Conservation (phyloP, 2,329 filamentous ascomycete genomes). For the Sordariomycetes sp. region DNA sequence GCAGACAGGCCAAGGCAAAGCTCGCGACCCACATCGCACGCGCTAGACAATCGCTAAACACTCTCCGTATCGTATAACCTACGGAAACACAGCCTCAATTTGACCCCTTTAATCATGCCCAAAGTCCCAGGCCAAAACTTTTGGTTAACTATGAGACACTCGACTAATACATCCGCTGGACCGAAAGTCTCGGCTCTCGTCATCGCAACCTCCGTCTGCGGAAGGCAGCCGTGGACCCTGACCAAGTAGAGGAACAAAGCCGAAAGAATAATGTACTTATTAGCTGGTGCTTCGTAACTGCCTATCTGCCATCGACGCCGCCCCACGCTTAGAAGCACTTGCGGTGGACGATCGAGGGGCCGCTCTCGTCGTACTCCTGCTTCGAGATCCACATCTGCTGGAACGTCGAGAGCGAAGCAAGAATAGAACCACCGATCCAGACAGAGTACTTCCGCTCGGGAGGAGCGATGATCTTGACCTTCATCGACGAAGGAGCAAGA, state of each 20-base stretch:
- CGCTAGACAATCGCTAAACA: too few relatives aligned
- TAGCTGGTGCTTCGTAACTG: slow-evolving; percentile 1
- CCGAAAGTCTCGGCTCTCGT: slow-evolving; percentile 22
- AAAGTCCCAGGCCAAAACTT: slow-evolving; percentile 18
- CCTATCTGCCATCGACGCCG: neutral
- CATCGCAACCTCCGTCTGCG: slow-evolving; percentile 21
- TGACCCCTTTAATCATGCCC: neutral
- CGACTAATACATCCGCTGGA: slow-evolving; percentile 33
- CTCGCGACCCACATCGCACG: too few relatives aligned
- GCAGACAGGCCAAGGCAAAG: too few relatives aligned
- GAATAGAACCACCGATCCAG: slow-evolving; percentile 99
- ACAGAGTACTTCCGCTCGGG: slow-evolving; percentile 99
- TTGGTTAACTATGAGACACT: slow-evolving; percentile 38
- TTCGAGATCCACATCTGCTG: slow-evolving; percentile 99
- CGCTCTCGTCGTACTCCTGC: slow-evolving; percentile 99
- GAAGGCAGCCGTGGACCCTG: neutral
- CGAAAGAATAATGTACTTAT: neutral
- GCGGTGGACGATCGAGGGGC: slow-evolving; percentile 98
- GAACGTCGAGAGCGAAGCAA: slow-evolving; percentile 99
- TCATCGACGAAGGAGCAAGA: slow-evolving; percentile 98
- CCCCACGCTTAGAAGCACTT: slow-evolving; percentile 95
- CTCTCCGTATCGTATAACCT: neutral
- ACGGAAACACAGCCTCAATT: neutral
- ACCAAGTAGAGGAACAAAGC: neutral
- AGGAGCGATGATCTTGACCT: slow-evolving; percentile 99